These are phyloP conservation scores for Graphium sp. DNA, from an alignment of 2,329 filamentous ascomycete genomes.

Conservation along the genomic window DNA sequence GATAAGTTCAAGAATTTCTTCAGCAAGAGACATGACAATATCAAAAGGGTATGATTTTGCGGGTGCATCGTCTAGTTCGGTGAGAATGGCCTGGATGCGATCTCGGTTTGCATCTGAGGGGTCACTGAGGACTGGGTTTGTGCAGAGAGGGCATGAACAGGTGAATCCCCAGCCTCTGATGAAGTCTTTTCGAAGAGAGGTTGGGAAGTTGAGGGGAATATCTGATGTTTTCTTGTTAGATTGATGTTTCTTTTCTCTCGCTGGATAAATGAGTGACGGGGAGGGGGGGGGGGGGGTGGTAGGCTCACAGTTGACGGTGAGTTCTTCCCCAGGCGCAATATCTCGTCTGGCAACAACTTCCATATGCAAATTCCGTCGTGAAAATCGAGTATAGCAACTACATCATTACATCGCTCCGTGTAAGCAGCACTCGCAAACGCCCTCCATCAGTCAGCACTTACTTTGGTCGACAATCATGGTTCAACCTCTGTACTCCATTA, in stretches of 20 bases:
- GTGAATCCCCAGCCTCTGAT: conserved; percentile 13
- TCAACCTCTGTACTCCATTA: conserved; percentile 6
- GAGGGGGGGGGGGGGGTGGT: neutral
- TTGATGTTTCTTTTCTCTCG: neutral
- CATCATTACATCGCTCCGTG: neutral
- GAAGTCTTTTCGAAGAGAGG: conserved; percentile 10
- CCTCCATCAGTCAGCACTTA: conserved; percentile 5
- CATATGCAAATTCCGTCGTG: conserved; percentile 8
- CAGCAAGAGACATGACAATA: conserved; percentile 7
- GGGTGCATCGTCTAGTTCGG: conserved; percentile 8
- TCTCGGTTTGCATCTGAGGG: conserved; percentile 11
- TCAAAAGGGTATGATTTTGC: too few relatives aligned
- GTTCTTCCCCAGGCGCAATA: conserved; percentile 13
- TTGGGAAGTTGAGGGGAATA: conserved; percentile 2
- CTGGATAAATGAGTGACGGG: neutral
- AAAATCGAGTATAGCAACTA: conserved; percentile 10
- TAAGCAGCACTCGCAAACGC: neutral
- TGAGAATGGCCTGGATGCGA: conserved; percentile 10
- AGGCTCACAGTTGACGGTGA: conserved; percentile 12
- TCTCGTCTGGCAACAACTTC: conserved; percentile 10
- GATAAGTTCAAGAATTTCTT: conserved; percentile 10
- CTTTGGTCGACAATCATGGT: conserved; percentile 13
- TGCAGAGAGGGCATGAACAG: conserved; percentile 13
- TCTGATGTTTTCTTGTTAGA: conserved; percentile 5
- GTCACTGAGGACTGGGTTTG: conserved; percentile 9